Evolutionary conservation across 495 filamentous ascomycete species (phyloP), one percentile per base, ranked within the genome.

Genomic region (Aeminium ludgeri): DNA sequence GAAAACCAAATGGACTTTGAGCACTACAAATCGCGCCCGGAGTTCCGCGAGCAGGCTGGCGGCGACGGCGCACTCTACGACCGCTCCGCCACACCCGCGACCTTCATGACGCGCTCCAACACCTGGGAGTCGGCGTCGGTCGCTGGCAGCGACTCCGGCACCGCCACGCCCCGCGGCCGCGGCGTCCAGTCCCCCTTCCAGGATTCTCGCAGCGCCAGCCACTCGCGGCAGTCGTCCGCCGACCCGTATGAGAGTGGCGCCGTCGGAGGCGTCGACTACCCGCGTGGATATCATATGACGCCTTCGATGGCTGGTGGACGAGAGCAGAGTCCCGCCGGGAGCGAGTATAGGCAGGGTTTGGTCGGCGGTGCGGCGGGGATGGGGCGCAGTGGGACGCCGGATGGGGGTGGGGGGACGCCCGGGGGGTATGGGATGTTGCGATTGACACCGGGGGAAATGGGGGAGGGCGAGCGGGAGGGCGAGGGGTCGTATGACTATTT

Each of bases 1-100:
- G 89, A 95, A 52, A 72, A 70, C 37, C 74, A 84, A n/a, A 79
- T 95, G 48, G 87, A 97, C 52, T 95, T 96, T 53, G 74, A 76
- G 36, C 86, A 86, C 59, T 95, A 73, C 67, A 95, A 91, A 59
- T 71, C 89, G 51, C 73, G 84, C 0, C 69, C 76, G 11, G 86
- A 95, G 47, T 97, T 97, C 64, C 73, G 73, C 1, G 81, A 82
- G 7, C 85, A 92, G 34, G 77, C 82, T 50, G 85, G 84, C 15
- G 87, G 82, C 8, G 77, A 80, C 18, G 61, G 61, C n/a, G 61
- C 63, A 13, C 41, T 59, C 12, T 63, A 55, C 37, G 42, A 40
- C 10, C 44, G 55, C 0, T 52, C 59, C 2, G 56, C 52, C 16
- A 60, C 58, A 11, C 58, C 59, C 0, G 38, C 44, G 15, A 45